Conservation (phyloP, 371 early-diverging fungal genomes). For the Rhizomucor miehei region DNA sequence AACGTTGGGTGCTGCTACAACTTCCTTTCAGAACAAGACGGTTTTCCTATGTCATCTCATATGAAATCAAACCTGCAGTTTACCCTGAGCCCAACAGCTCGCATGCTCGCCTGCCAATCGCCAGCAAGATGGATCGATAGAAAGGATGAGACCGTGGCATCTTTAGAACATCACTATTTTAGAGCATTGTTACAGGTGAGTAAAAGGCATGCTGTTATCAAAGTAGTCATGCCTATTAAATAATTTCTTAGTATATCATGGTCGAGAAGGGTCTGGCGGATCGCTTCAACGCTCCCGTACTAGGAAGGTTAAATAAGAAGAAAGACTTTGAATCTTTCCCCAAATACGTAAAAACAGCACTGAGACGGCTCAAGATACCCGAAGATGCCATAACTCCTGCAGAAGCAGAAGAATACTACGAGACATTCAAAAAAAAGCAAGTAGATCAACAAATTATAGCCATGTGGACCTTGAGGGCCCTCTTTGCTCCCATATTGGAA, state of each 20-base stretch:
- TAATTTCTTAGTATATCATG: conserved; percentile 39
- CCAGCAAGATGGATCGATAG: conserved; percentile 72
- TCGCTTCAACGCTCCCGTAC: conserved; percentile 47
- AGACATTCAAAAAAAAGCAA: conserved; percentile 23
- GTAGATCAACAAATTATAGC: conserved; percentile 64
- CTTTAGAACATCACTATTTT: conserved; percentile 71
- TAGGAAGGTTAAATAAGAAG: conserved; percentile 62
- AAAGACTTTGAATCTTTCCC: conserved; percentile 36
- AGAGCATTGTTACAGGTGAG: conserved; percentile 67
- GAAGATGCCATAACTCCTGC: conserved; percentile 39
- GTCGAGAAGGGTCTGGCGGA: conserved; percentile 51
- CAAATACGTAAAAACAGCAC: conserved; percentile 34
- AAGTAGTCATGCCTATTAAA: too few relatives aligned
- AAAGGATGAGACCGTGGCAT: conserved; percentile 50
- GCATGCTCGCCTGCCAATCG: conserved; percentile 84
- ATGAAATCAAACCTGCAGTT: conserved; percentile 23
- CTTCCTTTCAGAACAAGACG: conserved; percentile 47
- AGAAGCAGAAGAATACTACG: conserved; percentile 40
- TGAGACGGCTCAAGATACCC: conserved; percentile 43
- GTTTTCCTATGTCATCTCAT: conserved; percentile 64
- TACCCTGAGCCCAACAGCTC: conserved; percentile 66
- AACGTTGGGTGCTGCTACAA: conserved; percentile 91
- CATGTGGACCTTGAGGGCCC: conserved; percentile 76
- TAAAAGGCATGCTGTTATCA: not conserved
- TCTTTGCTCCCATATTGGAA: conserved; percentile 76